Conservation (phyloP, 768 basidiomycete genomes). For the Candolleomyces eurysporus region DNA sequence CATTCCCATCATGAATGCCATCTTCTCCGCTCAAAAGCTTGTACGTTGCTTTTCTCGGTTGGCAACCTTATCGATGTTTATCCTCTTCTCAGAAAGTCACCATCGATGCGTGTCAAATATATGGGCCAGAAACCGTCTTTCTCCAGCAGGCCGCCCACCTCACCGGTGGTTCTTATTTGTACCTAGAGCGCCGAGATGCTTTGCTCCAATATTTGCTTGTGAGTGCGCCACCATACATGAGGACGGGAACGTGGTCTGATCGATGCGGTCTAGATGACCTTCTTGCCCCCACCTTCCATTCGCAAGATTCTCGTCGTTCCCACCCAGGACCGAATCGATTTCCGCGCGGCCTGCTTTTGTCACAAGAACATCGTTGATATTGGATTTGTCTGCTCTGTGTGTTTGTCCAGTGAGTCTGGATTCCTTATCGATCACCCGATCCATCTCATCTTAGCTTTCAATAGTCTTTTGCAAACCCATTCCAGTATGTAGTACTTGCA, state of each 20-base stretch:
- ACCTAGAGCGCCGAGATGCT: constrained; percentile 75
- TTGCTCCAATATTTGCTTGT: constrained; percentile 92
- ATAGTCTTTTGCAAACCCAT: constrained; percentile 92
- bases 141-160: constrained; percentile 96
- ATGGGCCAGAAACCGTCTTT: constrained; percentile 88
- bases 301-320: constrained; percentile 80
- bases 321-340: constrained; percentile 93
- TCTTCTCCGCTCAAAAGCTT: constrained; percentile 97
- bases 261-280: constrained; percentile 67
- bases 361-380: constrained; percentile 96
- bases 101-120: constrained; percentile 94
- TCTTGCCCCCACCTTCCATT: constrained; percentile 53
- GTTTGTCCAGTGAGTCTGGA: constrained; percentile 77
- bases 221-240: constrained; percentile 8
- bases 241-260: constrained; percentile 1
- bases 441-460: background rate
- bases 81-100: constrained; percentile 74
- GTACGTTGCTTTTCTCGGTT: constrained; percentile 40
- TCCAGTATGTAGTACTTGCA: constrained; percentile 92
- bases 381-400: constrained; percentile 98
- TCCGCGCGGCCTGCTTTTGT: constrained; percentile 97
- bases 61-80: constrained; percentile 1
- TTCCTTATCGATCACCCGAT: constrained; percentile 9
- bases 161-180: constrained; percentile 92
- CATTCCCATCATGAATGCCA: constrained; percentile 98